Evolutionary conservation across 345 rosid genomes (phyloP).

Genomic region (Rhodamnia rubescens): DNA sequence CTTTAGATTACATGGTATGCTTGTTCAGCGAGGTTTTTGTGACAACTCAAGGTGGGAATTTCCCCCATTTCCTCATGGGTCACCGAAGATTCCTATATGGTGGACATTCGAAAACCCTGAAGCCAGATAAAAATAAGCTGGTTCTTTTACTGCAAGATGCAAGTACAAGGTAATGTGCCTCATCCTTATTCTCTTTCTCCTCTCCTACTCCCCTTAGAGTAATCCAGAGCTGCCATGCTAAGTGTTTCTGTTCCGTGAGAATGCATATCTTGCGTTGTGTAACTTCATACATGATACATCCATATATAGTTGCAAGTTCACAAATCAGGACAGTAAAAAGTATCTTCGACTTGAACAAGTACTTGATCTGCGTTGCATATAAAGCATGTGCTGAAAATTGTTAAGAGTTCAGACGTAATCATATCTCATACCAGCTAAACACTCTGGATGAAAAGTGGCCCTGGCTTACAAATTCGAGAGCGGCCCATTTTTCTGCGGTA

Average conservation of each 20-base stretch:
- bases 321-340: background rate
- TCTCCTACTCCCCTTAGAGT: background rate
- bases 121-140: constrained; percentile 77
- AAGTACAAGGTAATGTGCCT: constrained; percentile 46
- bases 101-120: constrained; percentile 87
- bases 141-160: constrained; percentile 66
- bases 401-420: background rate
- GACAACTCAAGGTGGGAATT: constrained; percentile 93
- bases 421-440: too few species aligned
- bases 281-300: background rate
- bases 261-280: background rate
- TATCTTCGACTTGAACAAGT: background rate
- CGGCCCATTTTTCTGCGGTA: background rate
- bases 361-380: background rate
- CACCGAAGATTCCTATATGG: constrained; percentile 76
- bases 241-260: background rate
- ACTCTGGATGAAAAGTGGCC: background rate
- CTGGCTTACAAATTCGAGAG: background rate
- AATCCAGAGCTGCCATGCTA: background rate
- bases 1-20: constrained; percentile 83
- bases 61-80: constrained; percentile 95
- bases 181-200: background rate
- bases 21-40: constrained; percentile 85
- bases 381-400: background rate
- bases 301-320: background rate